Evolutionary conservation across 2,329 filamentous ascomycete genomes (phyloP).

Genomic region (Hypocrella siamensis): DNA sequence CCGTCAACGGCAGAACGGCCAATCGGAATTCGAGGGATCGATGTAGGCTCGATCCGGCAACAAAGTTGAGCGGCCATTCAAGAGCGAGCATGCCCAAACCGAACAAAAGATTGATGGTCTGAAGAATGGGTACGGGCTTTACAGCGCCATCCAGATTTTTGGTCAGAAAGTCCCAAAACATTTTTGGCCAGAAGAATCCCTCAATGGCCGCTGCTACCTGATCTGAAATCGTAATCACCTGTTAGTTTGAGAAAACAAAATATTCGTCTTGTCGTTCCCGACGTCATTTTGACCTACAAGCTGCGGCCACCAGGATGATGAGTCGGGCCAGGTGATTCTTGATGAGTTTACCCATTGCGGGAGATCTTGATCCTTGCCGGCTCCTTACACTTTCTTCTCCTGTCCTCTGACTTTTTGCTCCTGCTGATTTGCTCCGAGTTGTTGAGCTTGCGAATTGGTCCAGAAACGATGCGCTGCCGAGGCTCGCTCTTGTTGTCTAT

Average conservation of each 20-base stretch:
- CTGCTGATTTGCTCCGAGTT: too few relatives aligned
- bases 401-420: background rate
- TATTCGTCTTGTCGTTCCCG: background rate
- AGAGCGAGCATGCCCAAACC: conserved; percentile 65
- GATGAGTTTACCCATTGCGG: conserved; percentile 85
- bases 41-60: conserved; percentile 68
- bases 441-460: too few relatives aligned
- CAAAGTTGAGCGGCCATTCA: conserved; percentile 73
- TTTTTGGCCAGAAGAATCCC: conserved; percentile 95
- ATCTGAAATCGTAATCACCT: conserved; percentile 33
- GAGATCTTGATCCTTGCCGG: conserved; percentile 1
- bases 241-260: background rate
- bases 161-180: conserved; percentile 95
- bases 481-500: background rate
- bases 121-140: conserved; percentile 73
- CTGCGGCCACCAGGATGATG: conserved; percentile 73
- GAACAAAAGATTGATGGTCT: conserved; percentile 77
- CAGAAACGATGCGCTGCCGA: background rate
- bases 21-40: conserved; percentile 77
- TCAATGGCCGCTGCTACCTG: conserved; percentile 74
- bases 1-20: conserved; percentile 64
- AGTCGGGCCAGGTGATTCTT: conserved; percentile 99
- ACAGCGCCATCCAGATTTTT: conserved; percentile 77
- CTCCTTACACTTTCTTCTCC: conserved; percentile 2
- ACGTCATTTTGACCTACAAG: conserved; percentile 37